These are phyloP conservation scores for Colletotrichum sp. DNA, from an alignment of 2,329 filamentous ascomycete genomes.

Conservation along the genomic window DNA sequence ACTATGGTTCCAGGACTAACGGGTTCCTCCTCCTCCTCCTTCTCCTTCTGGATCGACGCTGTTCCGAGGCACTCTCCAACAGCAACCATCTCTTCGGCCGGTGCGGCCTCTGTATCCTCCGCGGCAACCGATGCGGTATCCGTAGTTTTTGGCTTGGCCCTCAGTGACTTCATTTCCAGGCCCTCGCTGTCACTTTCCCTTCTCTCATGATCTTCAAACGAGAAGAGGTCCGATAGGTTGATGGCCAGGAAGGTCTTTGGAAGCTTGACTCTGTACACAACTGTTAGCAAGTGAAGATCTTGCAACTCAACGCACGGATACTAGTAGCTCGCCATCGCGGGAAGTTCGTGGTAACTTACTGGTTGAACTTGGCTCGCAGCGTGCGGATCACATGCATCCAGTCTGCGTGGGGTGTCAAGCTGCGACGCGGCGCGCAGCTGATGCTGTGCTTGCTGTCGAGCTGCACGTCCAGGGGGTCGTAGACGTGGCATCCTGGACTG, in stretches of 20 bases:
- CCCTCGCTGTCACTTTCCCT: conserved; percentile 51
- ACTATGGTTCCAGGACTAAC: not conserved
- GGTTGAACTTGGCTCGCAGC: conserved; percentile 91
- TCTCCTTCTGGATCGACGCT: not conserved
- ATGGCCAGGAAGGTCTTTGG: conserved; percentile 71
- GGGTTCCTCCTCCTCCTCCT: not conserved
- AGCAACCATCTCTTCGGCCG: conserved; percentile 12
- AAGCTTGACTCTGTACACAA: conserved; percentile 59
- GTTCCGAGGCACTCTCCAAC: conserved; percentile 11
- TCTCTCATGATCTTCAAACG: conserved; percentile 61
- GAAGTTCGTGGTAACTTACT: conserved; percentile 60
- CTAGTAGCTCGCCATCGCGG: not conserved
- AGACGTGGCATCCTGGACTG: conserved; percentile 93
- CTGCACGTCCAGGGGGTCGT: conserved; percentile 94
- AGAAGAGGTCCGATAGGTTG: conserved; percentile 67
- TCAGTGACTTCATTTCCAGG: conserved; percentile 51
- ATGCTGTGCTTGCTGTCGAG: conserved; percentile 97
- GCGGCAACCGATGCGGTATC: not conserved
- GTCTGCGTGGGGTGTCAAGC: conserved; percentile 87
- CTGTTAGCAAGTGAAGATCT: not conserved
- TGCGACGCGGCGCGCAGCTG: conserved; percentile 87
- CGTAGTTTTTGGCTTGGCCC: conserved; percentile 26
- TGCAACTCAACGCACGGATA: not conserved
- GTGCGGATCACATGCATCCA: conserved; percentile 99
- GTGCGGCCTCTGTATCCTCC: not conserved